phyloP scores from a whole-genome alignment of 1,284 basidiomycete genomes.

The Inonotus obliquus region DNA sequence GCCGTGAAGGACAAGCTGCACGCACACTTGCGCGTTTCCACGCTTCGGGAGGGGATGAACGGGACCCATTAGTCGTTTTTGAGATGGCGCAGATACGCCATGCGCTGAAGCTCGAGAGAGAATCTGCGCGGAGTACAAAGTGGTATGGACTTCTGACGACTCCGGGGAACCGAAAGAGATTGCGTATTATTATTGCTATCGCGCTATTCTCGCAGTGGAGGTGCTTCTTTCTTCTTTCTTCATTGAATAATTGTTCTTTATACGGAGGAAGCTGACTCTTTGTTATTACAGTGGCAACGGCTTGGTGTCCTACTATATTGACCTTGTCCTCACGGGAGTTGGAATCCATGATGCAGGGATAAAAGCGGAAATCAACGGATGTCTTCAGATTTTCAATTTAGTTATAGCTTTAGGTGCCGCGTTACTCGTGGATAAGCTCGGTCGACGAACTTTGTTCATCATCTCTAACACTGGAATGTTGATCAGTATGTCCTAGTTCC shows the following conservation, averaged over 20 bases:
- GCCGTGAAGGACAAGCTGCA: conserved; percentile 56
- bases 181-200: conserved; percentile 63
- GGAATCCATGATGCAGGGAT: conserved; percentile 31
- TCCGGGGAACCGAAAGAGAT: conserved; percentile 61
- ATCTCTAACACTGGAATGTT: conserved; percentile 62
- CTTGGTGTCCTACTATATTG: conserved; percentile 73
- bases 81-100: conserved; percentile 61
- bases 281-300: neutral
- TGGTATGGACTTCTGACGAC: conserved; percentile 57
- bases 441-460: conserved; percentile 62
- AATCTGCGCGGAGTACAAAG: conserved; percentile 44
- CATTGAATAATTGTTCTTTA: neutral
- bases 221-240: conserved; percentile 28
- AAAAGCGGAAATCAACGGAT: conserved; percentile 31
- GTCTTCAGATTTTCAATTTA: conserved; percentile 72
- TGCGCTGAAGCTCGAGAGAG: conserved; percentile 54
- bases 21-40: conserved; percentile 68
- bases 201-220: conserved; percentile 67
- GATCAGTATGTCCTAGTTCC: conserved; percentile 24
- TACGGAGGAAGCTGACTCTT: neutral
- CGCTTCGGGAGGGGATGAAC: conserved; percentile 57
- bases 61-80: conserved; percentile 52
- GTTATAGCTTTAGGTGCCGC: conserved; percentile 56
- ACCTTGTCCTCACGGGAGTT: conserved; percentile 63
- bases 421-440: conserved; percentile 52